These are phyloP conservation scores for Aspergillus alliaceus DNA, from an alignment of 2,329 filamentous ascomycete species.

Conservation along the genomic window DNA sequence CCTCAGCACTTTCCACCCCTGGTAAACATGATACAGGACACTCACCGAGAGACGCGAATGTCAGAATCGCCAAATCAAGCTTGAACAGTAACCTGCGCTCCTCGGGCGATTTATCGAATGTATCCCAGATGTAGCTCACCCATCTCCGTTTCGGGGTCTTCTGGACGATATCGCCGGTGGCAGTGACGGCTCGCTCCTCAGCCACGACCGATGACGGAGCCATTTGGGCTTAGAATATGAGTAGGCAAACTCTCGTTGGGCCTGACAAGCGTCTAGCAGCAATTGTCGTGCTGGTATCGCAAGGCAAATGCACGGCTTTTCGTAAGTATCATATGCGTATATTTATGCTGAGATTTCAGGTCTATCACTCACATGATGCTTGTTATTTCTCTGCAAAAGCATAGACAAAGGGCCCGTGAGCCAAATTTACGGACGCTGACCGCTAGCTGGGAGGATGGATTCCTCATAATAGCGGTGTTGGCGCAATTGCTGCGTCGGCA, in stretches of 20 bases:
- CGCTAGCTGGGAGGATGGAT: background rate
- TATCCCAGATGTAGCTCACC: constrained; percentile 55
- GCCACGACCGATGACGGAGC: constrained; percentile 8
- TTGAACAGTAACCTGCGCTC: constrained; percentile 52
- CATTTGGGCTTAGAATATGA: constrained; percentile 15
- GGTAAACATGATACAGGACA: background rate
- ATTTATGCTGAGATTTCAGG: background rate
- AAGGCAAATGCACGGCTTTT: background rate
- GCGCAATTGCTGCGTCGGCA: constrained; percentile 3
- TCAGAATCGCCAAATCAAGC: constrained; percentile 50
- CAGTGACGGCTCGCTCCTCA: constrained; percentile 15
- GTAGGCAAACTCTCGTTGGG: no score
- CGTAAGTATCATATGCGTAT: background rate
- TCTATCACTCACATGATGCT: background rate
- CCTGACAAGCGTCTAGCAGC: no score
- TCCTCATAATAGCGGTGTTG: constrained; percentile 9
- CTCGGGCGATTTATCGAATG: constrained; percentile 52
- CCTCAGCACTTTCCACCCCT: background rate
- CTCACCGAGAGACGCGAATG: constrained; percentile 46
- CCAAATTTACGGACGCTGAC: background rate
- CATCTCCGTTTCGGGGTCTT: constrained; percentile 40
- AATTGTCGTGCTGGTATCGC: background rate
- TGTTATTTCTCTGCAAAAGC: background rate
- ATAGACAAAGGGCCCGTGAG: background rate
- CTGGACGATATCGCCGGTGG: constrained; percentile 17